Percentiles rank a stretch among this genome's conserved stretches.
Evolutionary conservation across 2,329 filamentous ascomycete genomes (phyloP).

Genomic region (Scytalidium lignicola): DNA sequence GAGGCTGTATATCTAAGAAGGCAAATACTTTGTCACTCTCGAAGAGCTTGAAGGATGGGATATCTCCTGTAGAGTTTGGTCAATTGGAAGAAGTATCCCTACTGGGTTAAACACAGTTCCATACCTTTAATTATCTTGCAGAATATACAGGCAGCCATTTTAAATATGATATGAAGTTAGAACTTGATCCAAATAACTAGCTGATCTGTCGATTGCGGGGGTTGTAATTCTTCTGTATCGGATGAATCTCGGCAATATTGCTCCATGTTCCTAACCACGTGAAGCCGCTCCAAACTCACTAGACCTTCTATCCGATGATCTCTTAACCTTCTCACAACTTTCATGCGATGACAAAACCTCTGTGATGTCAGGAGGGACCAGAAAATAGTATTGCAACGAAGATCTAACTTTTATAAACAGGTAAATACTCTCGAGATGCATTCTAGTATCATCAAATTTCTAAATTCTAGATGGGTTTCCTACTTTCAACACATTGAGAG

Average conservation of each 20-base stretch:
- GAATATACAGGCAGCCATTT: slow-evolving; percentile 78
- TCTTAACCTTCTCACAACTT: too few relatives aligned
- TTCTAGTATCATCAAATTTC: too few relatives aligned
- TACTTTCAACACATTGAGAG: too few relatives aligned
- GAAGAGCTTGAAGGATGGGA: slow-evolving; percentile 93
- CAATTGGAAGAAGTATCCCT: slow-evolving; percentile 4
- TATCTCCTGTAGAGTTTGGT: slow-evolving; percentile 61
- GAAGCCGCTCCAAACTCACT: neutral
- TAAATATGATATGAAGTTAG: slow-evolving; percentile 26
- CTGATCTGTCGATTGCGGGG: neutral
- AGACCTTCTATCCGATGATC: too few relatives aligned
- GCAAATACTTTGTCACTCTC: slow-evolving; percentile 91
- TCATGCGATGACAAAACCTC: too few relatives aligned
- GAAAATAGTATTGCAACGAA: too few relatives aligned
- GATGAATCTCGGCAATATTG: neutral
- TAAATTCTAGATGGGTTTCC: too few relatives aligned
- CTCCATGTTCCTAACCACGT: neutral
- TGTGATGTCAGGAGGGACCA: too few relatives aligned
- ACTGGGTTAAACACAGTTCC: slow-evolving; percentile 8
- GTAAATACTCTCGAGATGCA: too few relatives aligned
- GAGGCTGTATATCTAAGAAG: slow-evolving; percentile 91
- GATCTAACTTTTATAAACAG: too few relatives aligned
- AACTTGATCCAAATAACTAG: neutral
- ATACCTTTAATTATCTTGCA: slow-evolving; percentile 95
- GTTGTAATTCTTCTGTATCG: neutral